These are phyloP conservation scores for Diutina sp. DNA, from an alignment of 1,139 yeast species.

Conservation along the genomic window DNA sequence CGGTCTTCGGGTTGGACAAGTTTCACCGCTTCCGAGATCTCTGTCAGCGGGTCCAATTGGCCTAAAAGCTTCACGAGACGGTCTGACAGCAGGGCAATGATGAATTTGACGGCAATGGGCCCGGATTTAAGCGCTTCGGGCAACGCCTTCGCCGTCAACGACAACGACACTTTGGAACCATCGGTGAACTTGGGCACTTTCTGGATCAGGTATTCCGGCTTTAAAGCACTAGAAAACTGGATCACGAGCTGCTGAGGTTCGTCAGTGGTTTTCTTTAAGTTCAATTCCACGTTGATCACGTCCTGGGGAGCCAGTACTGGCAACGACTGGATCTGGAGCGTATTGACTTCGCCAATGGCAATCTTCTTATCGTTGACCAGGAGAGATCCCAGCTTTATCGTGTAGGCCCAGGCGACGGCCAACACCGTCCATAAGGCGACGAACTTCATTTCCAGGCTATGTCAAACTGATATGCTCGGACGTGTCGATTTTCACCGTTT, in stretches of 20 bases:
- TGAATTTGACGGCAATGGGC: constrained; percentile 4
- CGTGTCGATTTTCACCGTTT: neutral
- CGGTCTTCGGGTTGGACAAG: constrained; percentile 17
- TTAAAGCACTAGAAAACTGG: constrained; percentile 9
- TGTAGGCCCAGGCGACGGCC: neutral
- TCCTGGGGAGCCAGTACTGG: constrained; percentile 21
- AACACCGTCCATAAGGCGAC: neutral
- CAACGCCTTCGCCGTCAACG: constrained; percentile 3
- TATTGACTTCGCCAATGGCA: constrained; percentile 21
- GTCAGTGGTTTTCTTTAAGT: constrained; percentile 10
- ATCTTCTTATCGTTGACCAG: neutral
- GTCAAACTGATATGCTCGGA: neutral
- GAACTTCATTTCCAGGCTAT: neutral
- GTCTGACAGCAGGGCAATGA: constrained; percentile 14
- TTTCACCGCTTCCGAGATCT: constrained; percentile 13
- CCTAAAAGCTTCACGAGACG: neutral
- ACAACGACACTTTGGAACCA: constrained; percentile 5
- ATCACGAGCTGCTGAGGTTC: constrained; percentile 12
- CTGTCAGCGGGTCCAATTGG: constrained; percentile 21
- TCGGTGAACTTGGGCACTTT: constrained; percentile 4
- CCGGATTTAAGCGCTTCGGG: constrained; percentile 3
- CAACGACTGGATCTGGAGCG: constrained; percentile 17
- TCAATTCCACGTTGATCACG: constrained; percentile 16
- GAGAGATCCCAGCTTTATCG: neutral
- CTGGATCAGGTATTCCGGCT: constrained; percentile 6